Conservation (phyloP, 2,329 filamentous ascomycete species). For the Botrytis medusae region DNA sequence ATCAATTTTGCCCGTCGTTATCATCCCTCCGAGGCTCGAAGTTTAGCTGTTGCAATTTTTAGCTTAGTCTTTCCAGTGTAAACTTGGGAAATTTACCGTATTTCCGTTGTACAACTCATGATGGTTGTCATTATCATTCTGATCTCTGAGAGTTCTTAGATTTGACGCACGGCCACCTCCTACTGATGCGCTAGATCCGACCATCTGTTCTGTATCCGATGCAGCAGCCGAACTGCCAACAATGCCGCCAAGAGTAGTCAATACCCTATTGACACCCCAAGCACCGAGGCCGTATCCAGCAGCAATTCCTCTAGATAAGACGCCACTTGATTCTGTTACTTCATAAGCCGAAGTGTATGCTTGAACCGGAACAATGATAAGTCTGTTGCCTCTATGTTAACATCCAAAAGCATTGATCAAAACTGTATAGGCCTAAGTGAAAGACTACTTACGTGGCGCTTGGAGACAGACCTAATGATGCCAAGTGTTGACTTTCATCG, state of each 20-base stretch:
- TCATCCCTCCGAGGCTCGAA: conserved; percentile 38
- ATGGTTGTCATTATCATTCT: conserved; percentile 54
- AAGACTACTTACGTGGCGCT: conserved; percentile 59
- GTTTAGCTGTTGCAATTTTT: conserved; percentile 31
- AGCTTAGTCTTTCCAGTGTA: background rate
- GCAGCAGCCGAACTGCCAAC: conserved; percentile 32
- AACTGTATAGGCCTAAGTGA: background rate
- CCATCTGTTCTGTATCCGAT: background rate
- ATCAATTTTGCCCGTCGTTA: conserved; percentile 30
- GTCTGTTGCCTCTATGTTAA: conserved; percentile 26
- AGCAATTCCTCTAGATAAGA: conserved; percentile 44
- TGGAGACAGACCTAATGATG: conserved; percentile 70
- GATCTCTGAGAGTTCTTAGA: conserved; percentile 54
- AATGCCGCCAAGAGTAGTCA: conserved; percentile 45
- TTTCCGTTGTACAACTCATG: conserved; percentile 90
- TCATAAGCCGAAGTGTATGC: conserved; percentile 60
- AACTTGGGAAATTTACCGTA: conserved; percentile 54
- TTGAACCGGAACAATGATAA: conserved; percentile 74
- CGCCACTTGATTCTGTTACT: conserved; percentile 30
- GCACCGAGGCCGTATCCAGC: conserved; percentile 42
- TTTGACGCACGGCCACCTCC: conserved; percentile 41
- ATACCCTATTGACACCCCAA: conserved; percentile 45
- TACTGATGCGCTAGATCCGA: conserved; percentile 26
- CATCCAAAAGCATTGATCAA: background rate
- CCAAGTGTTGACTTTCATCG: conserved; percentile 70